Evolutionary conservation across 257 asterid species (phyloP).

Genomic region (Cinchona pubescens): DNA sequence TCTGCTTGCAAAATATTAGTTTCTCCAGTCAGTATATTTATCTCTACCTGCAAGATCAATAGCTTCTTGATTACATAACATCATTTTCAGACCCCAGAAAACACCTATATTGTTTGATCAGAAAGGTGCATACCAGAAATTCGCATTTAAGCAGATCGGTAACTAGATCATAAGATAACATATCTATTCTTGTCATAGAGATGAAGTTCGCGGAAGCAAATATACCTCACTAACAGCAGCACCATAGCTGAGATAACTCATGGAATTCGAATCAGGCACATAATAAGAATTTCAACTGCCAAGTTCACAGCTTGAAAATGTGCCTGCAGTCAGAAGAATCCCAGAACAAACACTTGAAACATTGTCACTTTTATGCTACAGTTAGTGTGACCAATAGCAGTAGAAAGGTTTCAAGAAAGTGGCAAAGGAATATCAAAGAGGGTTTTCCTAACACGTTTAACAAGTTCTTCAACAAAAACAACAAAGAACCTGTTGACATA

Average conservation of each 20-base stretch:
- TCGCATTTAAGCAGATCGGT: too few relatives aligned
- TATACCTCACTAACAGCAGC: conserved; percentile 71
- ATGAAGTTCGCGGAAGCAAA: too few relatives aligned
- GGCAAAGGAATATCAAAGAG: neutral
- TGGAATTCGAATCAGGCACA: conserved; percentile 43
- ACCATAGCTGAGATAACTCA: conserved; percentile 52
- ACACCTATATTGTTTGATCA: too few relatives aligned
- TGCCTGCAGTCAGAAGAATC: conserved; percentile 42
- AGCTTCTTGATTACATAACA: neutral
- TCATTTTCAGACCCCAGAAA: neutral
- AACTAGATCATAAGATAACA: too few relatives aligned
- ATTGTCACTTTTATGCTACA: neutral
- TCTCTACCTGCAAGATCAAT: conserved; percentile 50
- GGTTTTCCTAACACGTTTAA: too few relatives aligned
- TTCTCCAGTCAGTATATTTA: conserved; percentile 58
- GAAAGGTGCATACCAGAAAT: too few relatives aligned
- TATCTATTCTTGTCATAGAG: too few relatives aligned
- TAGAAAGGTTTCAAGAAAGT: neutral
- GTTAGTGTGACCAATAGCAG: neutral
- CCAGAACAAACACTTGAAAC: neutral
- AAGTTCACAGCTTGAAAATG: conserved; percentile 40
- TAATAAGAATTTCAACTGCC: conserved; percentile 49
- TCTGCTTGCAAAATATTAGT: conserved; percentile 49
- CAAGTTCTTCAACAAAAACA: too few relatives aligned
- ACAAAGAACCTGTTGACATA: neutral